Base-by-base conservation (phyloP, 768 basidiomycete genomes). In the Termitomyces eurrhizus region DNA sequence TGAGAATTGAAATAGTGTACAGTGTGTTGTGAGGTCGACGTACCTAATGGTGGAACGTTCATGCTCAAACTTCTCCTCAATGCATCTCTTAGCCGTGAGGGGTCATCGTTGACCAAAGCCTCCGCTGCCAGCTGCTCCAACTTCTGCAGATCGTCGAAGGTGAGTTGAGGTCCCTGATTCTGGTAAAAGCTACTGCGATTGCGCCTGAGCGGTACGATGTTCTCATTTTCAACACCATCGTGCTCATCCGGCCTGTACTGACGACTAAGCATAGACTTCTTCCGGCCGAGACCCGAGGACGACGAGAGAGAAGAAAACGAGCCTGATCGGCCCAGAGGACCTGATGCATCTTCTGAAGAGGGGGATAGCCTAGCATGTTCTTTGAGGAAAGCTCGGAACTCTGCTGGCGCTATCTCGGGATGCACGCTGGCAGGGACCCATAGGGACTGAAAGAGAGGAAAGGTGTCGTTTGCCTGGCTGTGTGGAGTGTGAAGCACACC, bases 401-500 rank as follows among this genome's bases (percentile, higher is more conserved):
- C 95, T 51, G 87, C 90, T 26, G 97, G 97, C 0, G 95, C 96
- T 69, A 99, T 92, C 78, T 99, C 97, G 35, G 97, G 97, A 72
- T 98, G 97, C 39, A 98, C 80, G 60, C 89, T 85, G 16, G 97
- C 97, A 56, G 97, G 97, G 33, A 99, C 94, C 97, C 97, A 99
- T 81, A 61, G 50, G 48, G 49, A 55, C 50, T 46, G 35, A 45
- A 98, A 98, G 64, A 98, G 85, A 73, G 93, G 90, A 68, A 88
- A 87, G 2, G 92, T 89, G 76, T 96, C 92, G 67, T 92, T 87
- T 42, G 81, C 72, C 69, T 74, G 75, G 51, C 72, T 76, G 64
- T 76, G 77, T 59, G 75, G 66, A 45, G 64, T 64, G 42, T 65
- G 59, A 51, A 59, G 62, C 16, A 64, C 32, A 46, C 74, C 73